Percentiles rank a stretch among this genome's conserved stretches.
phyloP scores from a whole-genome alignment of 1,284 basidiomycete genomes.

The Macrocystidia cucumis region DNA sequence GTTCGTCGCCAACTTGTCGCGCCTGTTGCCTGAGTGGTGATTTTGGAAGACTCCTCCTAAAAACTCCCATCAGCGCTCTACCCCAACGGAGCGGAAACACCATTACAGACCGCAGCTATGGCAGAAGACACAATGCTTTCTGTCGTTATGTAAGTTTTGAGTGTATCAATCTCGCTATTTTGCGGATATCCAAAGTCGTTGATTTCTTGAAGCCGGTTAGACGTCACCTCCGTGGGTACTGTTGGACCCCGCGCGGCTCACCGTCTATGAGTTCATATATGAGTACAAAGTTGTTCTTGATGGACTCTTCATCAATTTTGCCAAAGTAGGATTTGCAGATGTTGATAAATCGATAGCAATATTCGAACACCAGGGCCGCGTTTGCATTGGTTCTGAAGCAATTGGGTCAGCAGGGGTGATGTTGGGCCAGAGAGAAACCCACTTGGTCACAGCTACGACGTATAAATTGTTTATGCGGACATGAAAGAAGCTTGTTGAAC shows the following conservation, averaged over 20 bases:
- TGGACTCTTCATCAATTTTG: conserved; percentile 94
- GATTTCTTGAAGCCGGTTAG: conserved; percentile 62
- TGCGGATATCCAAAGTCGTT: conserved; percentile 99
- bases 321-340: conserved; percentile 95
- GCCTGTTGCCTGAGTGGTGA: conserved; percentile 90
- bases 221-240: neutral
- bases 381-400: conserved; percentile 85
- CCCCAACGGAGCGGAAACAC: neutral
- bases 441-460: conserved; percentile 94
- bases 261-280: conserved; percentile 96
- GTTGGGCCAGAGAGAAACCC: conserved; percentile 20
- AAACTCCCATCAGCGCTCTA: conserved; percentile 5
- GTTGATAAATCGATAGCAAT: conserved; percentile 91
- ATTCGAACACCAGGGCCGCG: conserved; percentile 96
- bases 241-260: conserved; percentile 23
- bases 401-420: neutral
- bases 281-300: conserved; percentile 98
- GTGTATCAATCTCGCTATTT: conserved; percentile 95
- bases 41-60: conserved; percentile 94
- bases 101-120: conserved; percentile 71
- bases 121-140: conserved; percentile 89
- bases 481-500: conserved; percentile 97
- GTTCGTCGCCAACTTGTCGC: conserved; percentile 86
- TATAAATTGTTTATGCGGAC: conserved; percentile 94
- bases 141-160: conserved; percentile 97